Percentiles rank a stretch among this genome's conserved stretches.
These are phyloP conservation scores for Exophiala mesophila DNA, from an alignment of 2,329 filamentous ascomycete species.

Conservation along the genomic window DNA sequence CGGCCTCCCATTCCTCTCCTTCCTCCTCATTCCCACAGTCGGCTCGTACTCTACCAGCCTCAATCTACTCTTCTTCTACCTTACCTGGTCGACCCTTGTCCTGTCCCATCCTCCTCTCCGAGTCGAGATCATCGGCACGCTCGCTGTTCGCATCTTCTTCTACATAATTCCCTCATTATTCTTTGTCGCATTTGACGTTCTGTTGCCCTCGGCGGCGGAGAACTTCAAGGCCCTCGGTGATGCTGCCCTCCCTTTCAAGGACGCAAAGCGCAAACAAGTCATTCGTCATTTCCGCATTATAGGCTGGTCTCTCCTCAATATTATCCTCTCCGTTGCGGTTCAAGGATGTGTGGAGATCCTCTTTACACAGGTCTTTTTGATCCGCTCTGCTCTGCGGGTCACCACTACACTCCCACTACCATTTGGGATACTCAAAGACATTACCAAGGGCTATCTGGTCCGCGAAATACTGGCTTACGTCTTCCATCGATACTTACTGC, in stretches of 20 bases:
- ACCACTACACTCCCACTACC: conserved; percentile 58
- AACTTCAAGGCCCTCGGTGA: conserved; percentile 64
- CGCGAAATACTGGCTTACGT: conserved; percentile 66
- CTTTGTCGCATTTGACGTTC: conserved; percentile 68
- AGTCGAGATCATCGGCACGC: conserved; percentile 68
- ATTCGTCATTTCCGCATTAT: conserved; percentile 43
- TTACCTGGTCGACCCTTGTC: conserved; percentile 82
- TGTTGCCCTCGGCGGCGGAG: conserved; percentile 63
- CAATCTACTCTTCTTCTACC: conserved; percentile 82
- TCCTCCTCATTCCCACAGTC: conserved; percentile 56
- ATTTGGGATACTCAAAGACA: conserved; percentile 54
- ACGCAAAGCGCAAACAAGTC: conserved; percentile 36
- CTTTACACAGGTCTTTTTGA: conserved; percentile 49
- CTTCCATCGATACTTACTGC: conserved; percentile 68
- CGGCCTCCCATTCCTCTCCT: conserved; percentile 67
- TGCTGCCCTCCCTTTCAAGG: conserved; percentile 43
- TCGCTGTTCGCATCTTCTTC: conserved; percentile 63
- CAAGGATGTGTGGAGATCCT: conserved; percentile 54
- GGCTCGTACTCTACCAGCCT: conserved; percentile 72
- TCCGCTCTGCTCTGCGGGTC: conserved; percentile 54
- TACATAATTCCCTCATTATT: conserved; percentile 68
- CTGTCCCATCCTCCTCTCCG: conserved; percentile 69
- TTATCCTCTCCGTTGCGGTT: conserved; percentile 48
- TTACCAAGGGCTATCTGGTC: conserved; percentile 49
- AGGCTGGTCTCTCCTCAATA: conserved; percentile 52